phyloP scores from a whole-genome alignment of 805 yeast species.

The Candida stauntonica region DNA sequence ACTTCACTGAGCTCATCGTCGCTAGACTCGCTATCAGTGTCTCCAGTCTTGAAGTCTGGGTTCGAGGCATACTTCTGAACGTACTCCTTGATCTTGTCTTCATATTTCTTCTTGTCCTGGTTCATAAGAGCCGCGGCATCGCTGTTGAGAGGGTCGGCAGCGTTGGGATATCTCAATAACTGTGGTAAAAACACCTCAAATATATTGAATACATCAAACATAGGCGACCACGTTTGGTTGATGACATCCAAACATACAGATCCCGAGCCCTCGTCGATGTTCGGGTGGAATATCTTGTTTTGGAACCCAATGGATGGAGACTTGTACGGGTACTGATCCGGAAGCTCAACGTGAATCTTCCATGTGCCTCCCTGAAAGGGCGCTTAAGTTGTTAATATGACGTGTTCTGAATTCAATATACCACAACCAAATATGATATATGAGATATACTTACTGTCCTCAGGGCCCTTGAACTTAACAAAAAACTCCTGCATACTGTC shows the following conservation, averaged over 20 bases:
- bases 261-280: slow-evolving; percentile 86
- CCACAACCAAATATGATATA: too few relatives aligned
- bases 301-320: slow-evolving; percentile 94
- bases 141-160: slow-evolving; percentile 88
- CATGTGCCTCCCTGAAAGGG: slow-evolving; percentile 89
- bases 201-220: slow-evolving; percentile 87
- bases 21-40: slow-evolving; percentile 44
- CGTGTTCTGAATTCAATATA: too few relatives aligned
- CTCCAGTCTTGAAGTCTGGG: slow-evolving; percentile 39
- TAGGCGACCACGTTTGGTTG: slow-evolving; percentile 97
- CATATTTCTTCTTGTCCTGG: slow-evolving; percentile 62
- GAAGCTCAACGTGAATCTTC: slow-evolving; percentile 89
- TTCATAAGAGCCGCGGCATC: slow-evolving; percentile 81
- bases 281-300: slow-evolving; percentile 91
- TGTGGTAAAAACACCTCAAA: slow-evolving; percentile 94
- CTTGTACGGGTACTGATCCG: slow-evolving; percentile 92
- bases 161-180: slow-evolving; percentile 84
- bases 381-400: slow-evolving; percentile 33
- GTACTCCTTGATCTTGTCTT: slow-evolving; percentile 64
- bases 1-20: slow-evolving; percentile 30
- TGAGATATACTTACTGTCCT: slow-evolving; percentile 46
- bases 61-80: slow-evolving; percentile 64
- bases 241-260: slow-evolving; percentile 94
- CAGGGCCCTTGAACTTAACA: slow-evolving; percentile 84
- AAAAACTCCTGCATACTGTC: slow-evolving; percentile 84